Conservation (phyloP, 2,329 filamentous ascomycete species). For the Colletotrichum musicola region DNA sequence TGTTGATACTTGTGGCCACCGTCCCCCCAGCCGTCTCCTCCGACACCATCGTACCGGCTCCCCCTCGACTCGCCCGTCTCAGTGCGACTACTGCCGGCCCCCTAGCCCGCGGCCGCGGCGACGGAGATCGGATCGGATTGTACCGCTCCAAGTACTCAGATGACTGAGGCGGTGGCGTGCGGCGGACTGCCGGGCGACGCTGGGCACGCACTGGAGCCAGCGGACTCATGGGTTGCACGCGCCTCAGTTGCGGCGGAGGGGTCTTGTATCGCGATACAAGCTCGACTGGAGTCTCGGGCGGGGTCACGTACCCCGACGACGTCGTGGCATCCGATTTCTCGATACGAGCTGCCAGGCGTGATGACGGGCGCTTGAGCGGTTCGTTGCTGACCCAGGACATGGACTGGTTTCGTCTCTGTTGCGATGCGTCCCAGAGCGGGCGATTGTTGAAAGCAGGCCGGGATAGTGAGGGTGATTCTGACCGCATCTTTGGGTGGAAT, state of each 20-base stretch:
- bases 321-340: constrained; percentile 41
- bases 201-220: neutral
- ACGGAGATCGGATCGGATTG: constrained; percentile 42
- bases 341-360: constrained; percentile 43
- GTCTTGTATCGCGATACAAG: constrained; percentile 3
- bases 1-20: neutral
- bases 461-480: constrained; percentile 13
- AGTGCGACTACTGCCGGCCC: constrained; percentile 20
- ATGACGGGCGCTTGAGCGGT: constrained; percentile 55
- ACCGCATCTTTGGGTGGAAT: constrained; percentile 5
- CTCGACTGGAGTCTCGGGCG: constrained; percentile 46
- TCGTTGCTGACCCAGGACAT: constrained; percentile 52
- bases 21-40: neutral
- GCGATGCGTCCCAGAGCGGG: neutral
- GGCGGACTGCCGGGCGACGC: constrained; percentile 3
- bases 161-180: constrained; percentile 42
- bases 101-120: constrained; percentile 5
- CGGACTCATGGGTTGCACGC: constrained; percentile 15
- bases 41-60: neutral
- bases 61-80: constrained; percentile 13
- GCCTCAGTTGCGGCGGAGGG: constrained; percentile 26
- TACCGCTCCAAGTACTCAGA: constrained; percentile 53
- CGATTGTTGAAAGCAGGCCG: neutral
- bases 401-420: constrained; percentile 28
- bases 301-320: constrained; percentile 47